Base-by-base conservation (phyloP, 371 early-diverging fungal species). In the Lichtheimia hyalospora region DNA sequence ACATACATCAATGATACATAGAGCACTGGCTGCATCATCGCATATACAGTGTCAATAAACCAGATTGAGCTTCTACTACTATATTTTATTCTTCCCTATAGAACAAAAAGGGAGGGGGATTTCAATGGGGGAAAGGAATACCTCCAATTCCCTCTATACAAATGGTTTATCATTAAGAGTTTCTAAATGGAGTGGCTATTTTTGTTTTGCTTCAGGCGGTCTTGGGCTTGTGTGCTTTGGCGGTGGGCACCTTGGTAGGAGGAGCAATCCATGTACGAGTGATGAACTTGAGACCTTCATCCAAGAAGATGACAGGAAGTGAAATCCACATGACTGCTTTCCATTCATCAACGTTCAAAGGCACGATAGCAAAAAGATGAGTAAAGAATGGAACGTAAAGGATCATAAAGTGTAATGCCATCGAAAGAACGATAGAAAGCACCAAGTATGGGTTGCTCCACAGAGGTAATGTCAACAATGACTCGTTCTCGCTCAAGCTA, bases 361-460 rank as follows among this genome's bases (percentile, higher is more conserved):
- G 92, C 16, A 89, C 83, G 58, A 98, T 96, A 62, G 86, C 81
- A 75, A 95, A 96, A 60, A 95, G 70, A 28, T 81, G 77, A 34
- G 90, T 81, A 70, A 96, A 92, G 84, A 93, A 92, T 14, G 89
- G 89, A 7, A 81, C 86, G 64, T 95, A 96, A 25, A 98, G 87
- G 65, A 98, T 97, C 83, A 91, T 87, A 59, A 97, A 92, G 79
- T 97, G 97, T 49, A 98, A 81, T 3, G 73, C 74, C 93, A 98
- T 95, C 54, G 94, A 93, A 51, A 98, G 76, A 5, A 80, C 66
- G 41, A 98, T 88, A 15, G 97, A 89, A 41, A 83, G 71, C 3
- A 94, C 88, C 57, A 98, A 82, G 76, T 92, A 96, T 57, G 89
- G 77, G 75, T 98, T 98, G 50, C 73, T 79, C 92, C 93, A 95